Evolutionary conservation across 2,329 filamentous ascomycete species (phyloP), one percentile per base, ranked within the genome.

Genomic region (Decorospora gaudefroyi): DNA sequence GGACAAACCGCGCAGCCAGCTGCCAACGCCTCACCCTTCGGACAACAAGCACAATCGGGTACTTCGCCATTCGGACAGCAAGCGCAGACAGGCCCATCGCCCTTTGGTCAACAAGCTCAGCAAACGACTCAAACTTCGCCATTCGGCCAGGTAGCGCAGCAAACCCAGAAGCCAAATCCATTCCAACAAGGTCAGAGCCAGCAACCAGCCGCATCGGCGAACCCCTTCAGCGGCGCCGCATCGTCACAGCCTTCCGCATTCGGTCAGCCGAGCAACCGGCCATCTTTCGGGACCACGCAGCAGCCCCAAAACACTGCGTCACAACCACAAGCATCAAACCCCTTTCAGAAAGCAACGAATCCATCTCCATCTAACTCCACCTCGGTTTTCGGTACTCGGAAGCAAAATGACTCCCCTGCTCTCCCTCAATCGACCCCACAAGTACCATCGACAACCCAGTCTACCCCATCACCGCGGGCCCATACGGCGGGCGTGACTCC

Each of bases 401-500:
- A 88, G 88, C 64, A 30, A 23, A 17, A 85, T 9, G 32, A 33
- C 7, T 12, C 23, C 5, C 6, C 36, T 8, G 18, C 35, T 4
- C 17, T 28, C 15, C 10, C 28, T 10, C 37, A 40, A 15, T n/a
- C 36, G 28, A 10, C 26, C 8, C 15, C 27, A 49, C 43, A 49
- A 18, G 31, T 21, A 15, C 44, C 82, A 79, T 73, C 76, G 79
- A 36, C 83, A 87, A n/a, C 32, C 4, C 50, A 53, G 23, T 26
- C 45, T n/a, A 17, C 43, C 19, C 42, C 45, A 18, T 17, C 53
- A 37, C 29, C 49, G 33, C 42, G 49, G 23, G 39, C 39, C 22
- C 44, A 47, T 18, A 33, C 37, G 9, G 26, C 41, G 11, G 44
- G 44, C 11, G 33, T 37, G 8, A 47, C 39, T 17, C 44, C 44